These are phyloP conservation scores for Paracoccidioides brasiliensis DNA, from an alignment of 2,329 filamentous ascomycete species.

Conservation along the genomic window DNA sequence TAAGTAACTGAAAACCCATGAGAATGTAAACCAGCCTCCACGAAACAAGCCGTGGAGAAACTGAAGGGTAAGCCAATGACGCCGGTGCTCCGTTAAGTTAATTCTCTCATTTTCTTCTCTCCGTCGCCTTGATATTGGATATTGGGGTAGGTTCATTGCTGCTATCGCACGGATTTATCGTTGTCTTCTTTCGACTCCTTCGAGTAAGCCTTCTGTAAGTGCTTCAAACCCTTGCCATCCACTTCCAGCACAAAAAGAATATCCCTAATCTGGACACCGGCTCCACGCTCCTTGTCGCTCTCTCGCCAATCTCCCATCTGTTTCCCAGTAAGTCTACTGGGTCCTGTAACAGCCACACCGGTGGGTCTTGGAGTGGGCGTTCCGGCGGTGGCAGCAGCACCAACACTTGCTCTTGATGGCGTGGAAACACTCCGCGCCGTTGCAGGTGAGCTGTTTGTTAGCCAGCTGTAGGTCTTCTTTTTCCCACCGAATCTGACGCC, in stretches of 20 bases:
- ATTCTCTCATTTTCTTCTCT: not conserved
- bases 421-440: conserved; percentile 25
- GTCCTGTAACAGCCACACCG: conserved; percentile 16
- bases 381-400: conserved; percentile 8
- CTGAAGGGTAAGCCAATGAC: too few relatives aligned
- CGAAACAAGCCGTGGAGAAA: too few relatives aligned
- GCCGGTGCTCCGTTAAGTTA: not conserved
- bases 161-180: conserved; percentile 3
- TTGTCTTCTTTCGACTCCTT: conserved; percentile 30
- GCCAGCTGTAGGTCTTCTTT: conserved; percentile 36
- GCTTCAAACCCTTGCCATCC: conserved; percentile 45
- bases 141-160: not conserved
- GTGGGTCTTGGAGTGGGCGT: conserved; percentile 14
- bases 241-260: conserved; percentile 66
- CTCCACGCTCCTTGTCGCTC: conserved; percentile 55
- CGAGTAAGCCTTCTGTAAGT: conserved; percentile 32
- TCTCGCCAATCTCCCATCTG: conserved; percentile 66
- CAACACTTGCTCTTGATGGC: conserved; percentile 21
- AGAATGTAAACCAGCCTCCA: too few relatives aligned
- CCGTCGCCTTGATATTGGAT: not conserved
- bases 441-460: conserved; percentile 19
- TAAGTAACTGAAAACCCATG: too few relatives aligned
- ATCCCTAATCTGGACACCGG: conserved; percentile 72
- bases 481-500: conserved; percentile 37
- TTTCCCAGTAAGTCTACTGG: conserved; percentile 33